Evolutionary conservation across 305 asterid genomes (phyloP), one percentile per base, ranked within the genome.

Genomic region (Solanum aculeatissimum): DNA sequence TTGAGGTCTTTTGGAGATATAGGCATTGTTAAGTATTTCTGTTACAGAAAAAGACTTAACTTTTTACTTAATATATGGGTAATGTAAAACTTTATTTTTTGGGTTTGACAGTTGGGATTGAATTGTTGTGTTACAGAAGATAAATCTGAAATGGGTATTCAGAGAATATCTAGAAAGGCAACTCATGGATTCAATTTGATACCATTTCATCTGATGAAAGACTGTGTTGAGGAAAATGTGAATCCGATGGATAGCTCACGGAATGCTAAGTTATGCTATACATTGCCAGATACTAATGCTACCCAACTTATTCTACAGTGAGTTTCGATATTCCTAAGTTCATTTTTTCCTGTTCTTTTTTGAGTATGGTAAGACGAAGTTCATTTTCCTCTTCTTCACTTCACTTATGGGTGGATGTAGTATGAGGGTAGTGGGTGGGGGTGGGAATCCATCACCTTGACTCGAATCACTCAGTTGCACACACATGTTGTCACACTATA

Each of bases 121-220:
- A 55, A 32, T 45, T 19, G 3, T 29, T 57, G n/a, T 45, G 32
- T 84, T 14, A 6, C 93, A 91, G 97, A 92, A 66, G 85, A 74
- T 51, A 86, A 89, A 69, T 68, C 88, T 51, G 94, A 90, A 25
- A 49, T 65, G 90, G 85, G 81, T 86, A 89, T 93, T 87, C 89
- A 90, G 27, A 85, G 71, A 83, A 87, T 96, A 69, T 92, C 99
- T n/a, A 90, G 99, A 81, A 92, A 89, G 88, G 85, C 94, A 23
- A 90, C 85, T 78, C 74, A 58, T 3, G 98, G 99, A 66, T 96
- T 96, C 91, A 90, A 90, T 90, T 88, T 96, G 91, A 90, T 96
- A 78, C 93, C 98, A 15, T 91, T 82, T 83, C 85, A 77, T 58
- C 25, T 84, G 82, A 88, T 89, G 83, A 88, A 88, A 60, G 88